phyloP scores from a whole-genome alignment of 257 asterid species.

The Solanum verrucosum region DNA sequence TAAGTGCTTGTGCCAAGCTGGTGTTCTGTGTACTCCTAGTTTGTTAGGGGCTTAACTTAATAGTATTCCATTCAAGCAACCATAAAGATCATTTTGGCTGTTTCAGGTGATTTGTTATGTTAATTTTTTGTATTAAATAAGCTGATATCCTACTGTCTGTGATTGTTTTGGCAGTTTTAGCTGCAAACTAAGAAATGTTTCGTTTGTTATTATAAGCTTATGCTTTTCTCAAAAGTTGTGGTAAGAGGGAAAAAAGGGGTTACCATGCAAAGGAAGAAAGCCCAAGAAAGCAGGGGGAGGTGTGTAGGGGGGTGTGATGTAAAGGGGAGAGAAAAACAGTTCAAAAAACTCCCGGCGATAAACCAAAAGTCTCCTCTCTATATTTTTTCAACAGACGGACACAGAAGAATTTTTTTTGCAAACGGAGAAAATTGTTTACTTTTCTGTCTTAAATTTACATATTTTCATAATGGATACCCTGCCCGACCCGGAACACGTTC shows the following conservation, averaged over 20 bases:
- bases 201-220: background rate
- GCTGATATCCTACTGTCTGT: background rate
- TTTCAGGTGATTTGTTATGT: background rate
- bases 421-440: background rate
- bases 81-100: background rate
- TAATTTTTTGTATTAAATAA: background rate
- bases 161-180: background rate
- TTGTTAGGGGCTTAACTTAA: background rate
- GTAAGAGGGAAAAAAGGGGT: background rate
- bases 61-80: background rate
- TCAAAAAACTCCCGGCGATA: background rate
- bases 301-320: background rate
- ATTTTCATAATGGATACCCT: background rate
- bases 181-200: background rate
- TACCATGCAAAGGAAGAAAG: background rate
- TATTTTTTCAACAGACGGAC: background rate
- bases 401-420: background rate
- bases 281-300: background rate
- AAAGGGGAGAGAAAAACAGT: background rate
- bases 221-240: background rate
- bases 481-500: background rate
- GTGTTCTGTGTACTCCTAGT: background rate
- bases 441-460: background rate
- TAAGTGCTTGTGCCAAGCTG: background rate
- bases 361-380: background rate